phyloP scores from a whole-genome alignment of 768 basidiomycete genomes.

The Auriscalpium microsporum region DNA sequence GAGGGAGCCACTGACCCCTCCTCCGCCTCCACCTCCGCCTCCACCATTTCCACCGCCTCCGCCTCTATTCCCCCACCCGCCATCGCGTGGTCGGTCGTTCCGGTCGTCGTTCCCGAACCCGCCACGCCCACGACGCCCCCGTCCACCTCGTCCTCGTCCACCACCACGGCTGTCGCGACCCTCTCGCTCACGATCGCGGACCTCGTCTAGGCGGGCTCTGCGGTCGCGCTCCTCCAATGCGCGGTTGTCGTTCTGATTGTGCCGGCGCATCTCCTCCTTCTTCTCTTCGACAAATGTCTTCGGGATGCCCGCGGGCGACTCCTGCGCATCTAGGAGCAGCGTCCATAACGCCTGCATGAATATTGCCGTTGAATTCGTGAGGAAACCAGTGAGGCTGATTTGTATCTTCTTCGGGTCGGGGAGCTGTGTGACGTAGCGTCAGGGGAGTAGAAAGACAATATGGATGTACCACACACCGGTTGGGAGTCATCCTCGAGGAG shows the following conservation, averaged over 20 bases:
- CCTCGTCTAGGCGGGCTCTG: conserved; percentile 57
- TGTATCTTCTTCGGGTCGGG: conserved; percentile 96
- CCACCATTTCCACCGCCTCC: conserved; percentile 40
- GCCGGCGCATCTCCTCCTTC: conserved; percentile 81
- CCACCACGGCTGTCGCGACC: conserved; percentile 36
- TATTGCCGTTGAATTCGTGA: conserved; percentile 72
- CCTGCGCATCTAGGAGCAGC: conserved; percentile 88
- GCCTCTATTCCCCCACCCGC: conserved; percentile 61
- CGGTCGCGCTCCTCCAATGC: conserved; percentile 67
- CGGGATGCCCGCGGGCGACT: conserved; percentile 82
- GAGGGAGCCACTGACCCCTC: too few relatives aligned
- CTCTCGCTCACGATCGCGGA: conserved; percentile 52
- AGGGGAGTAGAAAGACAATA: not conserved
- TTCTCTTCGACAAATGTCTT: conserved; percentile 85
- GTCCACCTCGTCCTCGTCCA: conserved; percentile 53
- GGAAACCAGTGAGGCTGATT: conserved; percentile 87
- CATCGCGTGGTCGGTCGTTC: conserved; percentile 42
- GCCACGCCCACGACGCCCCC: conserved; percentile 38
- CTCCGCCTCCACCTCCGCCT: conserved; percentile 6
- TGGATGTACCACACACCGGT: conserved; percentile 45
- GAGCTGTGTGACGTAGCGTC: conserved; percentile 35
- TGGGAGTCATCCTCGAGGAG: conserved; percentile 79
- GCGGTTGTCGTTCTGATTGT: conserved; percentile 51
- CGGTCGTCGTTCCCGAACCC: conserved; percentile 39
- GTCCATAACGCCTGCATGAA: conserved; percentile 92